These are phyloP conservation scores for Globomyces pollinis-pini DNA, from an alignment of 192 early-diverging fungal genomes.

Conservation along the genomic window DNA sequence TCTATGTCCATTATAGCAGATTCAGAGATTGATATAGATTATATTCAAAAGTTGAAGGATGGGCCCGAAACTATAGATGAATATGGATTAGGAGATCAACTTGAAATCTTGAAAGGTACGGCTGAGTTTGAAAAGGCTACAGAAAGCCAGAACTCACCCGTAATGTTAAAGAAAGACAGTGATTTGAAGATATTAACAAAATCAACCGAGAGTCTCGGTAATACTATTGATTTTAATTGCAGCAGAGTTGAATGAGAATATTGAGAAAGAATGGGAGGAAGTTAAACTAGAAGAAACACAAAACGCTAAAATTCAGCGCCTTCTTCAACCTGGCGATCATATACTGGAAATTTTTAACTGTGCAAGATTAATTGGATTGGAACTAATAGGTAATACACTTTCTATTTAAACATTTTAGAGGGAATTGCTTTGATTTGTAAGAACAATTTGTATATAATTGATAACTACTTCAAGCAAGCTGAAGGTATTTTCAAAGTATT, in stretches of 20 bases:
- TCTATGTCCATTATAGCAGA: not conserved
- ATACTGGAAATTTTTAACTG: constrained; percentile 65
- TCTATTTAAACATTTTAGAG: constrained; percentile 37
- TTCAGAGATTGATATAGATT: not conserved
- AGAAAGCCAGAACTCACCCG: too few relatives aligned
- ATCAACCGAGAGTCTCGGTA: not conserved
- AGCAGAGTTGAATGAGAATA: not conserved
- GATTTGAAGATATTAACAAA: not conserved
- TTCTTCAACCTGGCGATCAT: constrained; percentile 61
- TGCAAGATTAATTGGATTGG: constrained; percentile 57
- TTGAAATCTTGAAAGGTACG: too few relatives aligned
- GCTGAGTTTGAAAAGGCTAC: too few relatives aligned
- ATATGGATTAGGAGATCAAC: not conserved
- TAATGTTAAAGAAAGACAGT: not conserved
- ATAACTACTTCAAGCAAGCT: constrained; percentile 29
- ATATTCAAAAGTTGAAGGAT: not conserved
- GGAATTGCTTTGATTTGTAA: constrained; percentile 62
- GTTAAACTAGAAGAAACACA: constrained; percentile 59
- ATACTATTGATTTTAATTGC: constrained; percentile 15
- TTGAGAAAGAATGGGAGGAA: constrained; percentile 16
- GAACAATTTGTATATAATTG: constrained; percentile 64
- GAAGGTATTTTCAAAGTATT: too few relatives aligned
- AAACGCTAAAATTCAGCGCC: constrained; percentile 59
- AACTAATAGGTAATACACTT: constrained; percentile 48
- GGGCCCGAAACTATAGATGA: not conserved